Percentiles rank a stretch among this genome's conserved stretches.
These are phyloP conservation scores for Globisporangium orthogonon DNA, from an alignment of 352 stramenopile genomes.

Conservation along the genomic window DNA sequence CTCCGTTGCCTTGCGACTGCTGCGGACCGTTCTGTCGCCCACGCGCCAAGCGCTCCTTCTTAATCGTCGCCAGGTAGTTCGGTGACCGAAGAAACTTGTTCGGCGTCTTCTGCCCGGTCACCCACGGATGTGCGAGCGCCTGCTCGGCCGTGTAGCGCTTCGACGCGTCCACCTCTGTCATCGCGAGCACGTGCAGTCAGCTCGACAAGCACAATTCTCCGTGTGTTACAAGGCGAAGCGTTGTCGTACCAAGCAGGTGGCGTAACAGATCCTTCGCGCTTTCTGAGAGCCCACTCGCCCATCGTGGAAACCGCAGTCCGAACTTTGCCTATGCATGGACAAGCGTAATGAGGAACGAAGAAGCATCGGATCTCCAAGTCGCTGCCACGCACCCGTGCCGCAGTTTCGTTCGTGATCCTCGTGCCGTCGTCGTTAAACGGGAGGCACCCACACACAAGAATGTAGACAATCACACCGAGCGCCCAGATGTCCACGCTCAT, in stretches of 20 bases:
- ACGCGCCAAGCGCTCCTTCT: slow-evolving; percentile 46
- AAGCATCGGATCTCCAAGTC: too few relatives aligned
- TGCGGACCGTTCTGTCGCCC: background rate
- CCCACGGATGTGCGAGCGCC: slow-evolving; percentile 77
- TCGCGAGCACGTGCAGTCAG: background rate
- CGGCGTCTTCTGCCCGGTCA: slow-evolving; percentile 76
- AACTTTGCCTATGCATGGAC: slow-evolving; percentile 78
- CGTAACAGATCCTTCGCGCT: slow-evolving; percentile 83
- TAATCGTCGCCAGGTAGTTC: slow-evolving; percentile 82
- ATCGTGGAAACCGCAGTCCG: slow-evolving; percentile 91
- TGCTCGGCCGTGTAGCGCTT: slow-evolving; percentile 83
- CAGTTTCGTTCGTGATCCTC: slow-evolving; percentile 75
- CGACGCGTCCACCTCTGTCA: slow-evolving; percentile 63
- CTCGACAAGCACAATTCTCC: background rate
- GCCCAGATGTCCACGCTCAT: slow-evolving; percentile 86
- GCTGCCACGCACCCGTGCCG: slow-evolving; percentile 35
- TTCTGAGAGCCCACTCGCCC: slow-evolving; percentile 84
- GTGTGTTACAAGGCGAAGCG: background rate
- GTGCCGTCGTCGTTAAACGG: slow-evolving; percentile 91
- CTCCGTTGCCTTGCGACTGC: background rate
- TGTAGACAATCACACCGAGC: slow-evolving; percentile 89
- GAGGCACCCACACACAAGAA: slow-evolving; percentile 76
- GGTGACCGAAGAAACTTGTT: slow-evolving; percentile 86
- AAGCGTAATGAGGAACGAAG: background rate
- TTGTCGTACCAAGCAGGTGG: slow-evolving; percentile 53